Evolutionary conservation across 257 asterid species (phyloP).

Genomic region (Plantago ovata): DNA sequence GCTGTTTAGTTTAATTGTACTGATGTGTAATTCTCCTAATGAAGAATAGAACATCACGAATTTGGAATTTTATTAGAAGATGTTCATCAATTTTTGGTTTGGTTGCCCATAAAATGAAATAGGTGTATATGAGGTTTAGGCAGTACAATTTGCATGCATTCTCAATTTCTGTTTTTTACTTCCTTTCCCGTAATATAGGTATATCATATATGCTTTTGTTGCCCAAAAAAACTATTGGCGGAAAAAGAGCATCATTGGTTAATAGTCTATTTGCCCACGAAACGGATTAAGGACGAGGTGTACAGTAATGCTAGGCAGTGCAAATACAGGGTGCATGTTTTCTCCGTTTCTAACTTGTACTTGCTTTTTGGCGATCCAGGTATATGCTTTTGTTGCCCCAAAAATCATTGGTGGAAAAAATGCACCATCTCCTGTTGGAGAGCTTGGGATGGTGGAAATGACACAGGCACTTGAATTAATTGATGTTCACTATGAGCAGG

Average conservation of each 20-base stretch:
- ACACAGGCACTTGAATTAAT: conserved; percentile 80
- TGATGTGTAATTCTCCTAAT: not conserved
- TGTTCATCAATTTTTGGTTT: not conserved
- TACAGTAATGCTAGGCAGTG: not conserved
- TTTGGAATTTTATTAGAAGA: not conserved
- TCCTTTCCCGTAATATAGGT: conserved; percentile 43
- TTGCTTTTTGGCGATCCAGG: conserved; percentile 39
- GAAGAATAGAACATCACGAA: not conserved
- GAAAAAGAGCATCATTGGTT: conserved; percentile 69
- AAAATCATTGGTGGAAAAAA: conserved; percentile 89
- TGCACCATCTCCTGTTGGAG: conserved; percentile 97
- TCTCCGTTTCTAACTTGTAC: not conserved
- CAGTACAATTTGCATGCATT: not conserved
- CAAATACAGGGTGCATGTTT: not conserved
- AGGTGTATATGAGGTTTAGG: too few species aligned
- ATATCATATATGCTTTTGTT: conserved; percentile 84
- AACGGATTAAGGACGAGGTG: not conserved
- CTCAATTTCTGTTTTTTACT: not conserved
- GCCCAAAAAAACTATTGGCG: conserved; percentile 96
- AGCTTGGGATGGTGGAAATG: conserved; percentile 99
- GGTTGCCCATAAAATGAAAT: not conserved
- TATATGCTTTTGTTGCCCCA: conserved; percentile 94
- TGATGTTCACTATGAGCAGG: conserved; percentile 87
- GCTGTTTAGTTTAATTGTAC: not conserved
- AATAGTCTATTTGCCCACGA: too few species aligned